phyloP scores from a whole-genome alignment of 2,329 filamentous ascomycete species.

The Ploettnerulaceae sp. region DNA sequence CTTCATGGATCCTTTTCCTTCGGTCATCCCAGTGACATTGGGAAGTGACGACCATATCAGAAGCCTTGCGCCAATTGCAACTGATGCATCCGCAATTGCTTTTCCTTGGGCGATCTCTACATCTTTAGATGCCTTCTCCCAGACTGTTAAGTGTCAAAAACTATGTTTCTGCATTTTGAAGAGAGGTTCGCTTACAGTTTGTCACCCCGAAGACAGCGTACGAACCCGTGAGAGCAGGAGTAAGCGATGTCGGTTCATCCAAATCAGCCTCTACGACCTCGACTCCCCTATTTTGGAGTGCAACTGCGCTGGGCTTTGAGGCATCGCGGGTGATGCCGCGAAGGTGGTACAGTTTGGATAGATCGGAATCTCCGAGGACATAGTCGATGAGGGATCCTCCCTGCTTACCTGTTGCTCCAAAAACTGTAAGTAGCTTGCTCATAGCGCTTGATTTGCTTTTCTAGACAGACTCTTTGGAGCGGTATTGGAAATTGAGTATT shows the following conservation, averaged over 20 bases:
- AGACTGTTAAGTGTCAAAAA: conserved; percentile 39
- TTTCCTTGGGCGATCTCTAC: conserved; percentile 35
- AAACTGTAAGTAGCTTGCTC: conserved; percentile 33
- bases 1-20: conserved; percentile 35
- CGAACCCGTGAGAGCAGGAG: conserved; percentile 39
- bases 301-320: conserved; percentile 37
- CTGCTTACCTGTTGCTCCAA: conserved; percentile 46
- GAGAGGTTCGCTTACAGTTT: conserved; percentile 37
- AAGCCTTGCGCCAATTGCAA: conserved; percentile 37
- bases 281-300: conserved; percentile 36
- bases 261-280: conserved; percentile 40
- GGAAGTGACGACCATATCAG: conserved; percentile 41
- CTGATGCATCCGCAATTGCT: conserved; percentile 39
- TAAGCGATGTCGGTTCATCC: conserved; percentile 36
- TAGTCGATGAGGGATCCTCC: conserved; percentile 41
- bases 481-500: too few species aligned
- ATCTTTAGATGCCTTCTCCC: neutral
- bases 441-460: neutral
- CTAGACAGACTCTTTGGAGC: too few species aligned
- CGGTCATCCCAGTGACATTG: conserved; percentile 34
- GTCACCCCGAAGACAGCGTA: conserved; percentile 48
- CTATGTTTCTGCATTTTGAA: neutral
- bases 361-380: conserved; percentile 39
- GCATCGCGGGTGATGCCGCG: conserved; percentile 45
- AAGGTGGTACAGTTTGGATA: conserved; percentile 39